Conservation (phyloP, 2,329 filamentous ascomycete species). For the Pseudogymnoascus sp. region DNA sequence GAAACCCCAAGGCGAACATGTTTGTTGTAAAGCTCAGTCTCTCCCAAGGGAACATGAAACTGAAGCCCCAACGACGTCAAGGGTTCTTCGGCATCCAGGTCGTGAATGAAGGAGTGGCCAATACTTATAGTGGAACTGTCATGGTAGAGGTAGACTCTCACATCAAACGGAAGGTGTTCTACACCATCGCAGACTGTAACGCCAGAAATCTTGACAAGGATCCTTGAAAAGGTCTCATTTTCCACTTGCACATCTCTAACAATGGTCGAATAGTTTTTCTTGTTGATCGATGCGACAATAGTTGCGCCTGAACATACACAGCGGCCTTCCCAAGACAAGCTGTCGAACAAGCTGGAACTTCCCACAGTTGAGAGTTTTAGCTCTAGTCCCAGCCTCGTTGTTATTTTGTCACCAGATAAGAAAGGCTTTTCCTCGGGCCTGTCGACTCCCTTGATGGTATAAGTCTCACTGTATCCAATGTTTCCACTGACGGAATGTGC, state of each 20-base stretch:
- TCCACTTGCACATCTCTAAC: neutral
- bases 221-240: neutral
- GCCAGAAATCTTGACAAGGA: neutral
- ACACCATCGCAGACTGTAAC: neutral
- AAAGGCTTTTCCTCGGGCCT: conserved; percentile 19
- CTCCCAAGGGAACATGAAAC: neutral
- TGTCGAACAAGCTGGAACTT: neutral
- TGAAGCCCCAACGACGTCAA: neutral
- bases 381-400: neutral
- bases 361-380: neutral
- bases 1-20: conserved; percentile 17
- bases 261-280: neutral
- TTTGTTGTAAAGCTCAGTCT: neutral
- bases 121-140: conserved; percentile 20
- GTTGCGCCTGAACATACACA: neutral
- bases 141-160: conserved; percentile 1
- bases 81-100: neutral
- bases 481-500: conserved; percentile 1
- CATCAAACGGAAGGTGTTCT: neutral
- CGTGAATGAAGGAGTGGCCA: conserved; percentile 20
- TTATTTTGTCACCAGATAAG: conserved; percentile 17
- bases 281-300: neutral
- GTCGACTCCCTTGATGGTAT: conserved; percentile 5
- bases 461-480: neutral
- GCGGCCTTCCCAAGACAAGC: neutral